phyloP scores from a whole-genome alignment of 768 basidiomycete species.

The Tricholoma sp. region DNA sequence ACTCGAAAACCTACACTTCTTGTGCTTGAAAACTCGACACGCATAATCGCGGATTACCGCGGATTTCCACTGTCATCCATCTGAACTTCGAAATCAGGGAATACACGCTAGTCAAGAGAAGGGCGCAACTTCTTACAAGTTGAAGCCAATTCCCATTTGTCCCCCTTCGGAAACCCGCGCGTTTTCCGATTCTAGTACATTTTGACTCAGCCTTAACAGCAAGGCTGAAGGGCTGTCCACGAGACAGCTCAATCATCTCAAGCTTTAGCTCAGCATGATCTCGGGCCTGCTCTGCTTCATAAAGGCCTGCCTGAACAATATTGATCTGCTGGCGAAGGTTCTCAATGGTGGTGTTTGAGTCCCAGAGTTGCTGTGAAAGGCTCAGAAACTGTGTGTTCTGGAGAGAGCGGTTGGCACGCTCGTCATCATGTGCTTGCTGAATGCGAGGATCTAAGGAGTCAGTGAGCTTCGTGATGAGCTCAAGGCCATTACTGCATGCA shows the following conservation, averaged over 20 bases:
- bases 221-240: neutral
- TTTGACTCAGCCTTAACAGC: too few relatives aligned
- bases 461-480: constrained; percentile 16
- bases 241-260: constrained; percentile 8
- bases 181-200: too few relatives aligned
- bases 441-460: constrained; percentile 20
- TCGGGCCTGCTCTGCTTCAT: constrained; percentile 7
- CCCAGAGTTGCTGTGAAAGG: constrained; percentile 21
- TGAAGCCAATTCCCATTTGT: too few relatives aligned
- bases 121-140: too few relatives aligned
- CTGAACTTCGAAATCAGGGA: too few relatives aligned
- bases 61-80: too few relatives aligned
- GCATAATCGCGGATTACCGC: too few relatives aligned
- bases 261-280: constrained; percentile 13
- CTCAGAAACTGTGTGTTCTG: constrained; percentile 20
- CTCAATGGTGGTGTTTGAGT: constrained; percentile 16
- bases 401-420: constrained; percentile 15
- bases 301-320: constrained; percentile 7
- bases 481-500: constrained; percentile 9
- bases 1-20: too few relatives aligned
- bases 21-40: too few relatives aligned
- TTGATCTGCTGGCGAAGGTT: constrained; percentile 6
- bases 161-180: too few relatives aligned
- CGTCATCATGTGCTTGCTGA: constrained; percentile 17
- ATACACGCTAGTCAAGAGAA: too few relatives aligned